A percentile compares a stretch with the other conserved stretches of the same genome.
phyloP scores from a whole-genome alignment of 2,329 filamentous ascomycete genomes.

The Phaeosphaeria sp. region DNA sequence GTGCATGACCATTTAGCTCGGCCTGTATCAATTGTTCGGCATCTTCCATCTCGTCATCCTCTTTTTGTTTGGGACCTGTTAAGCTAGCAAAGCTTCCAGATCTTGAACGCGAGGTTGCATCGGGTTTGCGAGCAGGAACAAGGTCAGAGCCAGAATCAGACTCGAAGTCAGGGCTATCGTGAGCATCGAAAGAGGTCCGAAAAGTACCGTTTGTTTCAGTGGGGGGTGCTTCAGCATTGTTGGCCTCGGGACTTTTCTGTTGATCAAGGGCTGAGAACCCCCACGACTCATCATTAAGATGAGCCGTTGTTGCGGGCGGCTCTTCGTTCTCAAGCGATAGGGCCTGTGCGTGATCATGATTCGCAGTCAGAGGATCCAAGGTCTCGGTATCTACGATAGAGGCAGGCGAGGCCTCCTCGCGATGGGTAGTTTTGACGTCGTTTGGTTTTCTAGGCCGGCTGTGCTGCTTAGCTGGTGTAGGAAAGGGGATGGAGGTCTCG shows the following conservation, averaged over 20 bases:
- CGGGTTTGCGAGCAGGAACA: not conserved
- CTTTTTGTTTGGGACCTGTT: not conserved
- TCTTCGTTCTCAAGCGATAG: too few species aligned
- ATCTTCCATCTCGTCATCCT: not conserved
- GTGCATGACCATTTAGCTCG: not conserved
- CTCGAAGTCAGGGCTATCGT: not conserved
- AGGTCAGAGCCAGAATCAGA: not conserved
- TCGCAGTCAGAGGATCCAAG: too few species aligned
- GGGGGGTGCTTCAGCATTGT: not conserved
- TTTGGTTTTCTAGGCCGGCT: too few species aligned
- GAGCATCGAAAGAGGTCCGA: too few species aligned
- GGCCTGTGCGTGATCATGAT: too few species aligned
- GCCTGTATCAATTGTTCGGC: not conserved
- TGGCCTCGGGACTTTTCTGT: conserved; percentile 12
- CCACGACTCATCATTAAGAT: too few species aligned
- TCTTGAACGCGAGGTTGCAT: not conserved
- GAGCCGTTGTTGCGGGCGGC: too few species aligned
- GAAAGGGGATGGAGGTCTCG: too few species aligned
- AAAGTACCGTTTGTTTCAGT: not conserved
- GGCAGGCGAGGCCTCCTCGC: too few species aligned
- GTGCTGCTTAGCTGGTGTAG: too few species aligned
- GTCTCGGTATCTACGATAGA: too few species aligned
- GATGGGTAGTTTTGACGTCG: too few species aligned
- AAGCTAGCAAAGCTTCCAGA: not conserved
- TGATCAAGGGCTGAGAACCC: not conserved